A percentile compares a stretch with the other conserved stretches of the same genome.
phyloP scores from a whole-genome alignment of 1,284 basidiomycete genomes.

The Ganoderma lingzhi region DNA sequence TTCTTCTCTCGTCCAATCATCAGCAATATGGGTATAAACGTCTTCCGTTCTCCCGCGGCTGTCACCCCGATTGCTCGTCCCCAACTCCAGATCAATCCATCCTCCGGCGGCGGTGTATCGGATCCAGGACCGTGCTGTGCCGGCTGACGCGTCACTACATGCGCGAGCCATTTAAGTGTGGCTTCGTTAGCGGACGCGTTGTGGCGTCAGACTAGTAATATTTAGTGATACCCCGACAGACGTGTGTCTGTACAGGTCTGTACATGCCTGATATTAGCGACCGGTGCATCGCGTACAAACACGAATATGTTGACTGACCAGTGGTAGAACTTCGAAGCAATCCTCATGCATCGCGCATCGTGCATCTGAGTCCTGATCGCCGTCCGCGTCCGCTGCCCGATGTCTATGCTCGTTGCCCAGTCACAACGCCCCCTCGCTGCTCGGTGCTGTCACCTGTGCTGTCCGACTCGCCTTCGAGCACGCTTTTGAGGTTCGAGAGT shows the following conservation, averaged over 20 bases:
- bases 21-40: background rate
- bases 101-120: background rate
- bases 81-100: background rate
- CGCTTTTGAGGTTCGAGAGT: background rate
- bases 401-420: background rate
- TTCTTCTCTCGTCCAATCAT: background rate
- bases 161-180: background rate
- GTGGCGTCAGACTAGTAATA: background rate
- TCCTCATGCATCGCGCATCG: background rate
- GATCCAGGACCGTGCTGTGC: background rate
- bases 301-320: too few relatives aligned
- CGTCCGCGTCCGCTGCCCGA: background rate
- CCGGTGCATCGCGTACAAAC: background rate
- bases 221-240: background rate
- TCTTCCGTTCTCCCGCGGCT: background rate
- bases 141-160: background rate
- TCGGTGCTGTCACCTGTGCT: background rate
- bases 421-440: background rate
- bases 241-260: background rate
- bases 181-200: background rate
- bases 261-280: background rate
- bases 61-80: background rate
- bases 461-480: background rate
- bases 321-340: background rate
- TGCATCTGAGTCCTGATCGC: background rate